Evolutionary conservation across 768 basidiomycete species (phyloP).

Genomic region (Tulasnella sp.): DNA sequence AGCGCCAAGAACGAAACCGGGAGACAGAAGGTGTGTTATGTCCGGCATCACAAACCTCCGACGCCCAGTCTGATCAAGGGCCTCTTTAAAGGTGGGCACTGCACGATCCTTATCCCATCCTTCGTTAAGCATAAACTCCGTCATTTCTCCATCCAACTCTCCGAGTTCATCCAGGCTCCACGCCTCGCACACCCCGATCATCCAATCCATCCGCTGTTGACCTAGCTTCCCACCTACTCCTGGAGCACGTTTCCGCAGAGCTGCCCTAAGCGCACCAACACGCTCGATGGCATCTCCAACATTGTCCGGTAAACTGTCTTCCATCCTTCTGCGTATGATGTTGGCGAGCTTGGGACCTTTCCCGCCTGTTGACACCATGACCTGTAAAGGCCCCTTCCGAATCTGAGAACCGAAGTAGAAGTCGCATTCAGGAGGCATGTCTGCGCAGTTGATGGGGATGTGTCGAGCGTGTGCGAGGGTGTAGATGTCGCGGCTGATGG

Average conservation of each 20-base stretch:
- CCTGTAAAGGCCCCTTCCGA: constrained; percentile 79
- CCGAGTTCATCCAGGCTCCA: constrained; percentile 82
- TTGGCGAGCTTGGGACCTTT: constrained; percentile 85
- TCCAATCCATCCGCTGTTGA: constrained; percentile 82
- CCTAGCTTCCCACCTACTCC: constrained; percentile 73
- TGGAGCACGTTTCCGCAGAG: constrained; percentile 68
- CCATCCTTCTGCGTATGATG: constrained; percentile 61
- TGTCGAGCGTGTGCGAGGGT: constrained; percentile 50
- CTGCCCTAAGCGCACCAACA: constrained; percentile 62
- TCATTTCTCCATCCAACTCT: constrained; percentile 51
- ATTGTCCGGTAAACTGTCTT: constrained; percentile 52
- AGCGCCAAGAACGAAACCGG: too few relatives aligned
- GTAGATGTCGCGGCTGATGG: constrained; percentile 62
- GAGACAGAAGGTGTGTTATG: too few relatives aligned
- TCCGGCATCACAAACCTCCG: too few relatives aligned
- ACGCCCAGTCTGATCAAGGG: too few relatives aligned
- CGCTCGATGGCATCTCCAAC: constrained; percentile 70
- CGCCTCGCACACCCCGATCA: constrained; percentile 71
- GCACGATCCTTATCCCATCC: constrained; percentile 66
- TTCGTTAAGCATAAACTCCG: constrained; percentile 57
- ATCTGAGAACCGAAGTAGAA: constrained; percentile 97
- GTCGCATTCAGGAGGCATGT: constrained; percentile 91
- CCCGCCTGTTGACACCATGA: constrained; percentile 94
- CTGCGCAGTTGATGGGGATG: constrained; percentile 92
- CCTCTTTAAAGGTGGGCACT: constrained; percentile 12